Base-by-base conservation (phyloP, 768 basidiomycete genomes). In the Leucocoprinus birnbaumii region DNA sequence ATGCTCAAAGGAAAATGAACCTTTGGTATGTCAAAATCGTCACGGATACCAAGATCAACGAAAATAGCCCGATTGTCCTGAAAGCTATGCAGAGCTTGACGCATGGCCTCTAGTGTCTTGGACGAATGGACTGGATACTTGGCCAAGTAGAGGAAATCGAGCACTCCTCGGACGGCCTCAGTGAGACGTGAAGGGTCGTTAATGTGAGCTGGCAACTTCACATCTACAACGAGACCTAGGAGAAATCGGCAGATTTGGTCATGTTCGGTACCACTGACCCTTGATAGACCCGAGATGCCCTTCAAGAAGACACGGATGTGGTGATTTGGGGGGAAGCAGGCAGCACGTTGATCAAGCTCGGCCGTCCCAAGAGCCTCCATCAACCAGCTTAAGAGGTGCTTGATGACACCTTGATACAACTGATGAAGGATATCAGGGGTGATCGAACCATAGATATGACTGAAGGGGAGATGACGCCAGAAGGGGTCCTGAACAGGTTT, bases 351-450 rank as follows among this genome's bases (percentile, higher is more conserved):
- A 58, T 77, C 73, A 44, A 77, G 65, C 53, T 78, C 73, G 8
- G 48, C 58, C 7, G 59, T 51, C 0, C 66, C 64, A 48, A 45
- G 68, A 0, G 62, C 60, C 2, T 51, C 3, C 14, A 46, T 59
- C 9, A 75, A 25, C 78, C 77, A 80, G 0, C 46, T 44, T 2
- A 76, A 61, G 1, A 78, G 48, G 51, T 79, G 76, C 47, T 76
- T 77, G 61, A 80, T 63, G 3, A 78, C 55, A 0, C 46, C 46
- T 26, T 47, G 46, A 27, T 47, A 47, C 5, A 47, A 26, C 27
- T 47, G 46, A 27, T 65, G 79, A 1, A 82, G 70, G 22, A 79
- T 57, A 58, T 81, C 75, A 0, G 80, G 78, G 0, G 75, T 75
- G 38, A 82, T 66, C 4, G 66, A 66, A 0, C 38, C 19, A 59